Evolutionary conservation across 495 filamentous ascomycete species (phyloP).

Genomic region (Neurospora cerealis): DNA sequence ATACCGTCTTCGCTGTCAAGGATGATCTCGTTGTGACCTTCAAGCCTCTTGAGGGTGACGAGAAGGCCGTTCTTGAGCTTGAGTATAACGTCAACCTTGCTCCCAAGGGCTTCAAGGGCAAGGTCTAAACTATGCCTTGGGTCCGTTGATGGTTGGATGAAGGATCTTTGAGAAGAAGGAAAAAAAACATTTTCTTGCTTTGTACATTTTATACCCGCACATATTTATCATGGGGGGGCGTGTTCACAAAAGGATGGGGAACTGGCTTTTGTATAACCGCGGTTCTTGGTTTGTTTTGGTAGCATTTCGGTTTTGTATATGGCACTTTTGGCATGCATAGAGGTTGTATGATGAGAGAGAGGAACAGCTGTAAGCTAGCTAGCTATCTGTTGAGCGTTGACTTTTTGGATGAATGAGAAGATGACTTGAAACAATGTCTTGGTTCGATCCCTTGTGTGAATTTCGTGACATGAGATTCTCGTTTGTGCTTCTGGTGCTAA

Average conservation of each 20-base stretch:
- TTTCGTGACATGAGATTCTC: not conserved
- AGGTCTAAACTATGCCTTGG: slow-evolving; percentile 12
- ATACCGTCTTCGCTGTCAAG: slow-evolving; percentile 76
- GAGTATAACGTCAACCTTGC: slow-evolving; percentile 50
- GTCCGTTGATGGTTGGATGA: not conserved
- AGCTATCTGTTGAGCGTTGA: not conserved
- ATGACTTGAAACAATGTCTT: not conserved
- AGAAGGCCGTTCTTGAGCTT: slow-evolving; percentile 60
- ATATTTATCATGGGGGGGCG: not conserved
- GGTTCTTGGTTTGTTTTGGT: not conserved
- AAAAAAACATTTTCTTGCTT: not conserved
- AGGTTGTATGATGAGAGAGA: not conserved
- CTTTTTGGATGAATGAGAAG: not conserved
- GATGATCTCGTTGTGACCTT: slow-evolving; percentile 68
- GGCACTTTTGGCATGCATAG: not conserved
- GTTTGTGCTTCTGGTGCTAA: not conserved
- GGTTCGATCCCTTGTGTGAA: not conserved
- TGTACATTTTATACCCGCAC: not conserved
- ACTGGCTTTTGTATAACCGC: not conserved
- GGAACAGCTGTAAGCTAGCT: not conserved
- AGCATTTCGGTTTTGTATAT: not conserved
- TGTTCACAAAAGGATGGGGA: not conserved
- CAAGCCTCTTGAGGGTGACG: slow-evolving; percentile 49
- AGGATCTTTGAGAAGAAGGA: not conserved
- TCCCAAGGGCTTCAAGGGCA: slow-evolving; percentile 41